Evolutionary conservation across 768 basidiomycete species (phyloP).

Genomic region (Boletus rubroflammeus): DNA sequence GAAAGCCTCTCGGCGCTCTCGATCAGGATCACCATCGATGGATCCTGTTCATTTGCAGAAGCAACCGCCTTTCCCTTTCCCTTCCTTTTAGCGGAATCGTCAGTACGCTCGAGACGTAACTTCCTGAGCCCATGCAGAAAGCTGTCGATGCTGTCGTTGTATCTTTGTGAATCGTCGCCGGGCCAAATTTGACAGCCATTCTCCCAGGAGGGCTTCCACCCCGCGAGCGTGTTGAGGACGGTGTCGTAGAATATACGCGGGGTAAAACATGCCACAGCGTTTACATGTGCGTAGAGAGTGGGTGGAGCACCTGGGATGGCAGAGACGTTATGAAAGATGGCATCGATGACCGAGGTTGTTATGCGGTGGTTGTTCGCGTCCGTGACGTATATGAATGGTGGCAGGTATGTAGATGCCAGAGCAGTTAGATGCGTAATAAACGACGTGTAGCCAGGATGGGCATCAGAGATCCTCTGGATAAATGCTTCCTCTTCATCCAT

Average conservation of each 20-base stretch:
- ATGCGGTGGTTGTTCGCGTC: conserved; percentile 50
- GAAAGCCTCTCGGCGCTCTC: conserved; percentile 67
- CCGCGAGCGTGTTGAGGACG: conserved; percentile 56
- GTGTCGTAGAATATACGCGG: conserved; percentile 64
- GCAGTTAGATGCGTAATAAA: conserved; percentile 25
- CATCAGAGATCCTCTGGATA: conserved; percentile 2
- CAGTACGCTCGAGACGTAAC: conserved; percentile 28
- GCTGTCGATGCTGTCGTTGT: conserved; percentile 63
- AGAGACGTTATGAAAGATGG: conserved; percentile 10
- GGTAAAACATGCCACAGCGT: conserved; percentile 60
- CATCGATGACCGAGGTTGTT: conserved; percentile 37
- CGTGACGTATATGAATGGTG: conserved; percentile 66
- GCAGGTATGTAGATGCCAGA: conserved; percentile 40
- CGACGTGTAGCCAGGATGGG: conserved; percentile 24
- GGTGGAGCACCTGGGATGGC: conserved; percentile 16
- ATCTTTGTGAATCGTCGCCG: conserved; percentile 38
- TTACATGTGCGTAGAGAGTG: conserved; percentile 44
- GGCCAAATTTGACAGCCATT: conserved; percentile 61
- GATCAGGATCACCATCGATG: conserved; percentile 54
- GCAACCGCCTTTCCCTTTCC: conserved; percentile 30
- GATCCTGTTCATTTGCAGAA: conserved; percentile 14
- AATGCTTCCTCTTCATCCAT: conserved; percentile 20
- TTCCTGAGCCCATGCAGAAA: conserved; percentile 64
- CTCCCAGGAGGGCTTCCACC: conserved; percentile 56
- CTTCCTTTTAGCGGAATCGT: conserved; percentile 21